Evolutionary conservation across 306 rosid species (phyloP), one percentile per base, ranked within the genome.

Genomic region (Ormosia semicastrata): DNA sequence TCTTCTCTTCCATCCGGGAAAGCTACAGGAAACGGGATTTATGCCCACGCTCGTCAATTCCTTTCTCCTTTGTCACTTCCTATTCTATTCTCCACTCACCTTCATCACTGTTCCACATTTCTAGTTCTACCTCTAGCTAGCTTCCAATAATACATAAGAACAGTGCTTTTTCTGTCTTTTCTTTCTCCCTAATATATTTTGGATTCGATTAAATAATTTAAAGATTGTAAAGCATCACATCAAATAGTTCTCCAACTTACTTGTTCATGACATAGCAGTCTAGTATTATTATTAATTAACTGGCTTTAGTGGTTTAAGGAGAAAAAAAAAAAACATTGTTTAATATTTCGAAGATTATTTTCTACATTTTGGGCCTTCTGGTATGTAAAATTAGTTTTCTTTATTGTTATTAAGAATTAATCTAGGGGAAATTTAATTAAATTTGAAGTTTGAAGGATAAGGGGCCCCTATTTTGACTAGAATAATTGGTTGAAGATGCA

Each of bases 41-140:
- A 84, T 85, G 86, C 75, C 81, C 90, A 86, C 88, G 86, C 92
- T 85, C 74, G 85, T 75, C 80, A 76, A 65, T 71, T 69, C 24
- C n/a, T 32, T 83, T 73, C 58, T 86, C 58, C 32, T 30, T 82
- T 75, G 83, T 88, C 67, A 78, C 79, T 79, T 69, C 81, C 79
- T 68, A 52, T 41, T 54, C 66, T 41, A 52, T 53, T 60, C 73
- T 68, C 87, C 87, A 85, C 84, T 85, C 39, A 57, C 71, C 73
- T 69, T 62, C 56, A 59, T 71, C 85, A 83, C 87, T 72, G 56
- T 81, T 87, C 12, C 32, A 54, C 54, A 66, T 85, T 71, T 80
- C 69, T 86, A 77, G 39, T 67, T 79, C 52, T 66, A 34, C 7
- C 56, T 69, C 50, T 83, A 8, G 57, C 80, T 71, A 83, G 58